Conservation (phyloP, 176 grass and related monocot genomes). For the Eragrostis curvula region DNA sequence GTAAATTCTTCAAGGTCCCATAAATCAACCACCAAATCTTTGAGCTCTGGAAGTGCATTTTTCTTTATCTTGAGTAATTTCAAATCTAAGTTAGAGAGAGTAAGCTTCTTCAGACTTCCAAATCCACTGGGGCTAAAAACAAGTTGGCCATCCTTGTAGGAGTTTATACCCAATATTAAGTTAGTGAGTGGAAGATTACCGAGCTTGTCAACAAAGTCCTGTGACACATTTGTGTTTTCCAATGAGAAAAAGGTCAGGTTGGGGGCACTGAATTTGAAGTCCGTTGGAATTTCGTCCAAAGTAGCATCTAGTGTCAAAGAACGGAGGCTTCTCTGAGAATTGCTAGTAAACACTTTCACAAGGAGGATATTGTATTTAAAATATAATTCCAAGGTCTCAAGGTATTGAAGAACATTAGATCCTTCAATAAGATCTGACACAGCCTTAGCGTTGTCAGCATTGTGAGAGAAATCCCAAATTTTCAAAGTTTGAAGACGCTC, state of each 20-base stretch:
- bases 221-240: neutral
- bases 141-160: neutral
- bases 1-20: neutral
- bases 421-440: neutral
- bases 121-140: neutral
- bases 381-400: neutral
- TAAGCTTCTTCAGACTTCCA: neutral
- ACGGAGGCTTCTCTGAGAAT: neutral
- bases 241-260: neutral
- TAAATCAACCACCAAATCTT: neutral
- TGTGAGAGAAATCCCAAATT: no score
- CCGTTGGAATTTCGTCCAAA: neutral
- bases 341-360: neutral
- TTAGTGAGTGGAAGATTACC: neutral
- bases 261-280: neutral
- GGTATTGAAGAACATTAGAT: neutral
- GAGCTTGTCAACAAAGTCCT: neutral
- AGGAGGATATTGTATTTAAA: neutral
- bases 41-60: neutral
- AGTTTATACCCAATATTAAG: neutral
- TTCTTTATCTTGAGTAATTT: neutral
- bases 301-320: neutral
- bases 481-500: no score
- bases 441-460: neutral
- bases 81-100: neutral